Conservation (phyloP, 208 protist species). For the Acanthamoeba triangularis region DNA sequence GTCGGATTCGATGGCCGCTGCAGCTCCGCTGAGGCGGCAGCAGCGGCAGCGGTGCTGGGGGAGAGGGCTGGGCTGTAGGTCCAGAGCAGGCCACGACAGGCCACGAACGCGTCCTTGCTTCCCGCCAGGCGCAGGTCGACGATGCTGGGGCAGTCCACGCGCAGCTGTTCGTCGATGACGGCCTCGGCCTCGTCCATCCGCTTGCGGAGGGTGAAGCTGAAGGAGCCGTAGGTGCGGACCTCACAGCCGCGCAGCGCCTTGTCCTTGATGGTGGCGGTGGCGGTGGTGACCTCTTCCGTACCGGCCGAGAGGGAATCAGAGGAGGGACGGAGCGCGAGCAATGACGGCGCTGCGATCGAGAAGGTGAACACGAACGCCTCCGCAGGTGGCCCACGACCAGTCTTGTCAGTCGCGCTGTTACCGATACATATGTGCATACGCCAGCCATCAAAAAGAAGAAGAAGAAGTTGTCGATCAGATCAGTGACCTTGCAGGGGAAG, state of each 20-base stretch:
- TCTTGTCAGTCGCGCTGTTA: background rate
- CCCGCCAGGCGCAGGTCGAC: background rate
- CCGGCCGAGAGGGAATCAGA: background rate
- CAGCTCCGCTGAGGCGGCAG: no score
- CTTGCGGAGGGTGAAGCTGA: slow-evolving; percentile 13
- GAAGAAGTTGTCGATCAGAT: background rate
- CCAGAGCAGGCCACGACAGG: slow-evolving; percentile 21
- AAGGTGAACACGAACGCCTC: background rate
- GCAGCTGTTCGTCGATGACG: slow-evolving; percentile 17
- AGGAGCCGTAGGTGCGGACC: slow-evolving; percentile 15
- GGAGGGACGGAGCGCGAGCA: background rate
- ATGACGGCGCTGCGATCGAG: background rate
- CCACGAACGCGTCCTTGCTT: background rate
- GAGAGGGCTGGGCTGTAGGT: background rate
- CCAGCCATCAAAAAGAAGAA: background rate
- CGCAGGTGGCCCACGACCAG: background rate
- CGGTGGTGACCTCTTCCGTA: background rate
- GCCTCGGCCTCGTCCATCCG: background rate
- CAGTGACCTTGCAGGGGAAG: background rate
- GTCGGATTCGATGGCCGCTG: background rate
- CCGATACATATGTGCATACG: background rate
- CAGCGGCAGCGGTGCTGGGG: background rate
- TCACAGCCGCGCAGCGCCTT: background rate
- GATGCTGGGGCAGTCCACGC: slow-evolving; percentile 1
- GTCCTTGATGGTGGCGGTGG: background rate